phyloP scores from a whole-genome alignment of 2,329 filamentous ascomycete species.

The Chaetomiaceae sp. region DNA sequence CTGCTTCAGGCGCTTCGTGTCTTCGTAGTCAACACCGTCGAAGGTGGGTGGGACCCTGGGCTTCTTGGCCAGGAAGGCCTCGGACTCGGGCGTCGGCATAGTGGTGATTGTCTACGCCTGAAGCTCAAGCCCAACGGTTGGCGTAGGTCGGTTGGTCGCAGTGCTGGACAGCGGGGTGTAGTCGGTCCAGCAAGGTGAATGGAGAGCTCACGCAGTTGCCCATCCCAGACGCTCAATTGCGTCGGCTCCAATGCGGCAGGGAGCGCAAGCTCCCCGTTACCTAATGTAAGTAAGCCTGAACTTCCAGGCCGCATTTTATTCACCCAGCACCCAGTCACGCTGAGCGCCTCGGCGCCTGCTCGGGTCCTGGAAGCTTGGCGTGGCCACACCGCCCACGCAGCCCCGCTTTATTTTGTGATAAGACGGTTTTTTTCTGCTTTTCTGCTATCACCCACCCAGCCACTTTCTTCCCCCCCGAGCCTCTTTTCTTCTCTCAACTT shows the following conservation, averaged over 20 bases:
- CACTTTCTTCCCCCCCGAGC: conserved; percentile 2
- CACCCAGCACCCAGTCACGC: too few species aligned
- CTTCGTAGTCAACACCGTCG: conserved; percentile 80
- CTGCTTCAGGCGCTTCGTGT: conserved; percentile 72
- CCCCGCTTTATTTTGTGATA: conserved; percentile 22
- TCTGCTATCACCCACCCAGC: conserved; percentile 14
- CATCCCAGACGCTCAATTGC: conserved; percentile 6
- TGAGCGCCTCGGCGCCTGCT: too few species aligned
- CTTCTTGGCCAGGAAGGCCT: conserved; percentile 76
- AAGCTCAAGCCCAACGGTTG: conserved; percentile 1
- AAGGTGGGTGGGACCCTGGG: conserved; percentile 76
- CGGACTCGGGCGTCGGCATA: conserved; percentile 84
- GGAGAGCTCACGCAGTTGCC: conserved; percentile 5
- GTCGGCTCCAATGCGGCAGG: conserved; percentile 4
- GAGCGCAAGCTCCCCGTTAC: conserved; percentile 13
- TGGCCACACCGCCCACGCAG: conserved; percentile 22
- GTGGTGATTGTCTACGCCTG: conserved; percentile 23
- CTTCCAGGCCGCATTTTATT: conserved; percentile 15
- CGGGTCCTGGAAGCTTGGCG: too few species aligned
- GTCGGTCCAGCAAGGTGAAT: conserved; percentile 13
- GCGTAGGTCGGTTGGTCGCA: conserved; percentile 7
- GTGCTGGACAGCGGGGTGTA: conserved; percentile 13
- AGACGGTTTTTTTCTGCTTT: conserved; percentile 18
- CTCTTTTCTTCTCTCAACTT: not conserved
- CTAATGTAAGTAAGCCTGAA: conserved; percentile 11